phyloP scores from a whole-genome alignment of 2,329 filamentous ascomycete species.

The Tolypocladium endophyticum region DNA sequence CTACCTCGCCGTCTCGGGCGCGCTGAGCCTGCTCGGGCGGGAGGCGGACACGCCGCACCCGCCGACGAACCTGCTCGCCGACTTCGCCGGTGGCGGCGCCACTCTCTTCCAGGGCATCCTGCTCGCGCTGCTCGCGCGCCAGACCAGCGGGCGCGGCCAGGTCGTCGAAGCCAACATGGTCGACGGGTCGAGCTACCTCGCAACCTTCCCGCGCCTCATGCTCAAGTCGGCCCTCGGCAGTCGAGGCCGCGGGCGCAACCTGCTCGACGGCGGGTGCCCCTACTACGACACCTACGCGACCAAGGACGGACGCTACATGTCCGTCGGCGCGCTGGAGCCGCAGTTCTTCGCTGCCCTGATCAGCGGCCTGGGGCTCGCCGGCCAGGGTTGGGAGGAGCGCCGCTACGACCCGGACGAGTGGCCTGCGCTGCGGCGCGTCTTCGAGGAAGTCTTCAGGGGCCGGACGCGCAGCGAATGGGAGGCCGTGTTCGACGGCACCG shows the following conservation, averaged over 20 bases:
- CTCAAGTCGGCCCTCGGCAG: constrained; percentile 54
- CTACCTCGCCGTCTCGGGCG: constrained; percentile 82
- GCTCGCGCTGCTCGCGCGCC: constrained; percentile 62
- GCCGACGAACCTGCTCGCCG: constrained; percentile 75
- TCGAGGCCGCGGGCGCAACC: constrained; percentile 58
- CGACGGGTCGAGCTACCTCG: constrained; percentile 72
- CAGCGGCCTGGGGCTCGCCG: constrained; percentile 51
- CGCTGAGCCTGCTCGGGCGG: constrained; percentile 65
- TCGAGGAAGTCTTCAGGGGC: constrained; percentile 53
- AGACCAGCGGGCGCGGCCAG: constrained; percentile 60
- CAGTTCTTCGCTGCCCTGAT: constrained; percentile 68
- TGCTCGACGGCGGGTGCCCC: constrained; percentile 75
- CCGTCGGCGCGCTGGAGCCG: constrained; percentile 83
- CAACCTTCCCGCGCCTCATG: constrained; percentile 63
- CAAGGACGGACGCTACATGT: constrained; percentile 66
- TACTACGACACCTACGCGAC: constrained; percentile 89
- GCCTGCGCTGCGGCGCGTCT: constrained; percentile 52
- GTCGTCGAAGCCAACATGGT: constrained; percentile 97
- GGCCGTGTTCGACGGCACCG: constrained; percentile 72
- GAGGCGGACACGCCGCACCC: constrained; percentile 60
- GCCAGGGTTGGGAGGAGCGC: constrained; percentile 37
- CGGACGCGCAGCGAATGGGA: constrained; percentile 78
- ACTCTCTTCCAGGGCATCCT: constrained; percentile 74
- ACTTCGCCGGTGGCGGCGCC: constrained; percentile 85
- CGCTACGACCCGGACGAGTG: constrained; percentile 54